A percentile compares a stretch with the other conserved stretches of the same genome.
These are phyloP conservation scores for Candida freyschussii DNA, from an alignment of 1,139 yeast genomes.

Conservation along the genomic window DNA sequence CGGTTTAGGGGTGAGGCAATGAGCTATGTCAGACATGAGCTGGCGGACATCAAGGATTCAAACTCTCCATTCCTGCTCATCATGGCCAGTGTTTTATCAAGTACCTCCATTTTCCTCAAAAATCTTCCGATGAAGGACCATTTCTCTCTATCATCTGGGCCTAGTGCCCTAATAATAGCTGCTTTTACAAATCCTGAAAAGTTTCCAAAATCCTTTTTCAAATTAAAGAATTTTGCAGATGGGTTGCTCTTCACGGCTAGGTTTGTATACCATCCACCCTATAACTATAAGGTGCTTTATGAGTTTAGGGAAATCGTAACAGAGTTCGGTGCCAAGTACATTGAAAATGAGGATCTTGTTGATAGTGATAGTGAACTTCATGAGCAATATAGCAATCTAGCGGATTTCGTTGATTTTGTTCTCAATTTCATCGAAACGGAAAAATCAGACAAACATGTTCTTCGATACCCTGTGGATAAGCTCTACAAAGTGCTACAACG, in stretches of 20 bases:
- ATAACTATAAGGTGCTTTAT: conserved; percentile 13
- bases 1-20: conserved; percentile 16
- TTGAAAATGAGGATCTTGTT: conserved; percentile 8
- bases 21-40: conserved; percentile 7
- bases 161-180: conserved; percentile 13
- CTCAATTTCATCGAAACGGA: conserved; percentile 11
- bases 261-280: conserved; percentile 19
- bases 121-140: conserved; percentile 14
- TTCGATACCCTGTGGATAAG: conserved; percentile 20
- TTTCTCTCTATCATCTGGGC: conserved; percentile 19
- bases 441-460: conserved; percentile 10
- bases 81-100: conserved; percentile 10
- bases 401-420: conserved; percentile 6
- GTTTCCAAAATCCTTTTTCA: conserved; percentile 13
- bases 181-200: conserved; percentile 14
- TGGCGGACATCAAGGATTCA: conserved; percentile 13
- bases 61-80: conserved; percentile 12
- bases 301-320: conserved; percentile 15
- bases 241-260: conserved; percentile 15
- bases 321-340: conserved; percentile 16
- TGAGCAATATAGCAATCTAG: conserved; percentile 8
- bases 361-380: conserved; percentile 12
- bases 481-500: conserved; percentile 11
- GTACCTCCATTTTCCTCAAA: conserved; percentile 11
- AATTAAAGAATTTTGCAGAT: conserved; percentile 16